Evolutionary conservation across 2,329 filamentous ascomycete genomes (phyloP), one percentile per base, ranked within the genome.

Genomic region (Furcasterigmium furcatum): DNA sequence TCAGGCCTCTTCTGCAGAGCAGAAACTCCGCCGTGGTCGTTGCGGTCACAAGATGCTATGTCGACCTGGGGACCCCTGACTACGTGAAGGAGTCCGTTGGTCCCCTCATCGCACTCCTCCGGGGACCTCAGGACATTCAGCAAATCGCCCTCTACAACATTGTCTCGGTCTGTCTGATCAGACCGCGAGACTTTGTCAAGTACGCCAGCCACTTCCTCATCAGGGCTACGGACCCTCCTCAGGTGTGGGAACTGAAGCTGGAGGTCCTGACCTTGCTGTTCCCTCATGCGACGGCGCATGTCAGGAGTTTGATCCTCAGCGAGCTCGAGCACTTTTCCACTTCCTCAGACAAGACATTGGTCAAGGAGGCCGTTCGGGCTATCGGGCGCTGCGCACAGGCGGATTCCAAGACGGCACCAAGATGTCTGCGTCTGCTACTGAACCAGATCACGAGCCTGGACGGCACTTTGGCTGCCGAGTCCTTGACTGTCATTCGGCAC

Each of bases 321-420:
- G 94, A 99, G 62, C 77, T 99, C 6, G 91, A 96, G 58, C 92
- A 97, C 67, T 97, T 97, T 64, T 90, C 88, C 1, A 84, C 81
- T 5, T 73, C 64, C 0, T 65, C 58, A 12, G 85, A 96, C 61
- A 83, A 87, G 50, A 79, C 83, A 1, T 75, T 97, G 10, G 88
- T 96, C 24, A 84, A 87, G 21, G 92, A 96, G 62, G 88, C 91
- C 30, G 92, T 99, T 4, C 80, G 91, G 20, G 92, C 94, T 6
- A 95, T 99, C 55, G 94, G 94, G 2, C 82, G 94, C 32, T 99
- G 94, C 64, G 92, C 94, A 5, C 91, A 95, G 62, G 84, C 80
- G 7, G 85, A 91, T 55, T 67, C 76, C 1, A 70, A 72, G 14
- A 88, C 88, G 9, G 86, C 90, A 1, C 77, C 84, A 1, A 78